Base-by-base conservation (phyloP, 352 stramenopile species). In the Saprolegnia diclina region DNA sequence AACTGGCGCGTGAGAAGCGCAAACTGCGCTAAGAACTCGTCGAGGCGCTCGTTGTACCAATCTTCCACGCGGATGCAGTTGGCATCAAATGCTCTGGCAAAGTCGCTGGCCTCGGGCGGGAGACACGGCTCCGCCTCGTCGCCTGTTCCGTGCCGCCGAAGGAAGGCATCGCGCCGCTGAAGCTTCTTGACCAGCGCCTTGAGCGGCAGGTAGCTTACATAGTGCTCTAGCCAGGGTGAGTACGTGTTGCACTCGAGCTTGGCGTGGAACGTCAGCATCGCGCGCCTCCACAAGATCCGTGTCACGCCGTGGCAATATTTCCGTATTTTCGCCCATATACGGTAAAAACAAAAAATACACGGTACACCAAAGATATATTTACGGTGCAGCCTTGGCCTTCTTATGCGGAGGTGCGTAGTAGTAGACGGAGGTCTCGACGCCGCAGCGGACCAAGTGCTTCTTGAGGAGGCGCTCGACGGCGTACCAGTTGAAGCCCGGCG, bases 41-140 rank as follows among this genome's bases (percentile, higher is more conserved):
- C 69, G 50, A 89, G 35, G 66, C 98, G 91, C 22, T 80, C 68
- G 57, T 68, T 56, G 71, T 98, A 98, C 65, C 97, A 97, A 21
- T 75, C 59, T 65, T 98, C 84, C 21, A 98, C 91, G 64, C 97
- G 98, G 54, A 76, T 74, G 73, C 83, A 90, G 74, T 97, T 48
- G 42, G 42, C 42, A 14, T 48, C 42, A 48, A 48, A 48, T 14
- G 42, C 42, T 4, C 1, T 7, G 13, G 11, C 42, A 48, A 48
- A 48, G 42, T 14, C 42, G 13, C 13, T n/a, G 18, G 11, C 13
- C 42, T 48, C 42, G 18, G 42, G 11, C 42, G 42, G 13, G 13
- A 48, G 18, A 10, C 42, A 48, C 42, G 42, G 42, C 42, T 1
- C 42, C 42, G 42, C 18, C 42, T 48, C 42, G 42, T 14, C 3